Percentiles rank a stretch among this genome's conserved stretches.
phyloP scores from a whole-genome alignment of 352 stramenopile genomes.

The Phytophthora cajani region DNA sequence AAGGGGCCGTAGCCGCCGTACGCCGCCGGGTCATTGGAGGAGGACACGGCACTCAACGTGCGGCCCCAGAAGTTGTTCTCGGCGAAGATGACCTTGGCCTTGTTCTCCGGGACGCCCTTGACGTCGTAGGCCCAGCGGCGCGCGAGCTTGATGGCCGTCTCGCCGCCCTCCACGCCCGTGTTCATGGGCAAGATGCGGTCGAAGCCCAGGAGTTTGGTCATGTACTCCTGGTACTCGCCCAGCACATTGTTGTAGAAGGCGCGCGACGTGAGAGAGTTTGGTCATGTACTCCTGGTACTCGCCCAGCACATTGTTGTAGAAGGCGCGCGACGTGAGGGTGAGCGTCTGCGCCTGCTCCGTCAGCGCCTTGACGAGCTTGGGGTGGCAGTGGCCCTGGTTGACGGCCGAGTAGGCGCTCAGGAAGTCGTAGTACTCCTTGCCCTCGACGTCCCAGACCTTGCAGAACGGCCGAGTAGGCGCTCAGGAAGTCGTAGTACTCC shows the following conservation, averaged over 20 bases:
- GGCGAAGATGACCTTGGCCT: slow-evolving; percentile 95
- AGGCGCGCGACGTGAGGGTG: slow-evolving; percentile 97
- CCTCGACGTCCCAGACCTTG: slow-evolving; percentile 97
- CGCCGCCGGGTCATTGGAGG: slow-evolving; percentile 91
- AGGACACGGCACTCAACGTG: slow-evolving; percentile 97
- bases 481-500: slow-evolving; percentile 99
- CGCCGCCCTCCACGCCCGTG: slow-evolving; percentile 98
- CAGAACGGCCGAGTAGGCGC: slow-evolving; percentile 93
- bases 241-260: slow-evolving; percentile 99
- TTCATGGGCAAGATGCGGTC: slow-evolving; percentile 99
- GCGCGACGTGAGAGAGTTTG: slow-evolving; percentile 95
- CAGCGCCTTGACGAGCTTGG: slow-evolving; percentile 96
- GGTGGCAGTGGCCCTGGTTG: slow-evolving; percentile 98
- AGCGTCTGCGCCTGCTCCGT: slow-evolving; percentile 95
- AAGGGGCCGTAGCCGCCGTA: slow-evolving; percentile 96
- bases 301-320: slow-evolving; percentile 98
- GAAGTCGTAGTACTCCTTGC: slow-evolving; percentile 99
- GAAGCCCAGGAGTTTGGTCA: slow-evolving; percentile 97
- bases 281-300: slow-evolving; percentile 98
- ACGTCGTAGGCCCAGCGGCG: slow-evolving; percentile 98
- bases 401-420: slow-evolving; percentile 94
- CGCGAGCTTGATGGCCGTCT: slow-evolving; percentile 98
- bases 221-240: slow-evolving; percentile 97
- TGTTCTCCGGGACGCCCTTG: slow-evolving; percentile 95
- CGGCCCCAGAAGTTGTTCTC: slow-evolving; percentile 99